Base-by-base conservation (phyloP, 805 yeast genomes). In the Cyberlindnera sargentensis region DNA sequence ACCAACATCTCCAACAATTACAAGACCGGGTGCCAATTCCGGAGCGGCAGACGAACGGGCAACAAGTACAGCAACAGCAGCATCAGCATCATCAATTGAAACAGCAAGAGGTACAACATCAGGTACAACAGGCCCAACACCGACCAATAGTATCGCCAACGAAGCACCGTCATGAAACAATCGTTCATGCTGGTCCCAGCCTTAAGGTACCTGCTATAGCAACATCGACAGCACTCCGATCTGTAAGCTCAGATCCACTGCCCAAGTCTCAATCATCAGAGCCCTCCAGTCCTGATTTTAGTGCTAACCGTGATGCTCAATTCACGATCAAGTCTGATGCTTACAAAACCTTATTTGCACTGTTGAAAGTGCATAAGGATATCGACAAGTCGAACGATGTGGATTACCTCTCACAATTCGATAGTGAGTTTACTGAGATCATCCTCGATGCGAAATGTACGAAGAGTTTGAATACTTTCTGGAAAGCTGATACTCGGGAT, bases 401-500 rank as follows among this genome's bases (percentile, higher is more conserved):
- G 28, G 56, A 55, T 30, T 43, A 40, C 20, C 31, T 56, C 4
- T 43, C 55, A 10, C 41, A 44, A 23, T 34, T 51, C 7, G 56
- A 53, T 40, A 41, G 42, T 3, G 55, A 55, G 35, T 52, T 49
- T 34, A 50, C 50, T 3, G 57, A 53, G 36, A 53, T 57, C 23
- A 47, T 47, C 1, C 30, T 57, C 7, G 55, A 53, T 34, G 58
- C 58, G n/a, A 47, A 48, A 7, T 57, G 62, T 31, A 37, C 49
- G 30, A 49, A 38, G 36, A 35, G 39, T 25, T 35, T 56, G 42
- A 57, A 57, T 40, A 53, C 37, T 34, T 42, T 34, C 24, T 57
- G 60, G 60, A 42, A 38, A 2, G 40, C 48, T 26, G 51, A 53
- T 24, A n/a, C 25, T 9, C 8, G 6, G 2, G 6, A 39, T 3